Evolutionary conservation across 2,329 filamentous ascomycete species (phyloP), one percentile per base, ranked within the genome.

Genomic region (Colletotrichum musicola): DNA sequence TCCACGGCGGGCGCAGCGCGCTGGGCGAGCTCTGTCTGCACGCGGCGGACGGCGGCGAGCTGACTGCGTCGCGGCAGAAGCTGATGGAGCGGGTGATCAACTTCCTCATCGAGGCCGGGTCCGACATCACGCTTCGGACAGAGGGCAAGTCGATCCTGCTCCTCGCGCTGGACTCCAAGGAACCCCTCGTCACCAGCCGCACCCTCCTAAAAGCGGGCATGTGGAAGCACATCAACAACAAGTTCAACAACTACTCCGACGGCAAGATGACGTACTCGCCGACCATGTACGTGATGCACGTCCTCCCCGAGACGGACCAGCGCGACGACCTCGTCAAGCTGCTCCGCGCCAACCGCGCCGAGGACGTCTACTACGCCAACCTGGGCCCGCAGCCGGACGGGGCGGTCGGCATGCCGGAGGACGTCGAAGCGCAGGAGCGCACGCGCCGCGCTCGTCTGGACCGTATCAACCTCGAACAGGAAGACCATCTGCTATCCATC

Each of bases 151-250:
- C 89, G 0, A 77, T 87, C 7, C 78, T 92, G 10, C 79, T 89
- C 13, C 83, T 91, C 2, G 89, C 89, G 4, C 83, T 92, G 25
- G 86, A 90, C 63, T 85, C 87, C 0, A 72, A 78, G 7, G 85
- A 89, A 49, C 83, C 89, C 0, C 68, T 90, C 2, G 78, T 82
- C 0, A 87, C 88, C 6, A 87, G 87, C 0, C 84, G 85, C 49
- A 83, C 86, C 0, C 82, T 92, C 1, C 81, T 92, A 7, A 89
- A 89, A 72, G 87, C 86, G 0, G 88, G 86, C 50, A 84, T 91
- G 79, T 92, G 89, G 89, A 89, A 89, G 74, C 80, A 86, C 38
- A 79, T 92, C 73, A 92, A 92, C 77, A 85, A 88, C 69, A 80
- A 86, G 0, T 88, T 84, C 73, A 89, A 90, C 71, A 79, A 84